Percentiles rank a stretch among this genome's conserved stretches.
Conservation (phyloP, 2,329 filamentous ascomycete species). For the Paraconiothyrium sp. region DNA sequence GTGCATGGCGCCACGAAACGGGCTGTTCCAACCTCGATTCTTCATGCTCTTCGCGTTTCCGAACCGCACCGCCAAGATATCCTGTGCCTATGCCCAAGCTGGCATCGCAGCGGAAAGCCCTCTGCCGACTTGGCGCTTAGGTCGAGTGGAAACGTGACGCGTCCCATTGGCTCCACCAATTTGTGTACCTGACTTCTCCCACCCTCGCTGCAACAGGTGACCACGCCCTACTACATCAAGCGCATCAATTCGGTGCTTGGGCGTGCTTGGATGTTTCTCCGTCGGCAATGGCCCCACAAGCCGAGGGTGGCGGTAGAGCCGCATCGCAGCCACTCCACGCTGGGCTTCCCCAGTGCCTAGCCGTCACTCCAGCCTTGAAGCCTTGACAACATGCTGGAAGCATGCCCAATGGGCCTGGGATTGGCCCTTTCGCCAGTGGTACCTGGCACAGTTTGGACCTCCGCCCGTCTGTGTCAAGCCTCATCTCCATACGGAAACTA, state of each 20-base stretch:
- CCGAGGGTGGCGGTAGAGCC: conserved; percentile 42
- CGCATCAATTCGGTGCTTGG: conserved; percentile 32
- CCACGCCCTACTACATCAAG: conserved; percentile 28
- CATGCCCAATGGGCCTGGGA: conserved; percentile 26
- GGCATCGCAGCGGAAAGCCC: conserved; percentile 17
- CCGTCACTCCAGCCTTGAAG: conserved; percentile 35
- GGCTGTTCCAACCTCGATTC: conserved; percentile 27
- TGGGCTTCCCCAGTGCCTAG: conserved; percentile 22
- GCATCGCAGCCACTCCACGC: conserved; percentile 34
- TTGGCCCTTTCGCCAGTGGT: conserved; percentile 25
- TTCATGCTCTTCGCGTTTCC: conserved; percentile 35
- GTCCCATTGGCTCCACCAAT: conserved; percentile 38
- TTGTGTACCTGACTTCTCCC: conserved; percentile 37
- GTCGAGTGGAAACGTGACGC: conserved; percentile 26
- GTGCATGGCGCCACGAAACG: conserved; percentile 19
- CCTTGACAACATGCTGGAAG: conserved; percentile 37
- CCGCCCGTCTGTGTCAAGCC: conserved; percentile 42
- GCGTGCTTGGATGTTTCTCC: conserved; percentile 26
- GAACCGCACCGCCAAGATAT: conserved; percentile 34
- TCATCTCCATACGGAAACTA: conserved; percentile 34
- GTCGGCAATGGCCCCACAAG: conserved; percentile 31
- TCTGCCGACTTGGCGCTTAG: conserved; percentile 39
- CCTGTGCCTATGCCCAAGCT: conserved; percentile 19
- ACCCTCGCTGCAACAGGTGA: conserved; percentile 42
- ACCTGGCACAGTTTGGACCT: conserved; percentile 45